Conservation (phyloP, 495 filamentous ascomycete species). For the Neurospora sp. region DNA sequence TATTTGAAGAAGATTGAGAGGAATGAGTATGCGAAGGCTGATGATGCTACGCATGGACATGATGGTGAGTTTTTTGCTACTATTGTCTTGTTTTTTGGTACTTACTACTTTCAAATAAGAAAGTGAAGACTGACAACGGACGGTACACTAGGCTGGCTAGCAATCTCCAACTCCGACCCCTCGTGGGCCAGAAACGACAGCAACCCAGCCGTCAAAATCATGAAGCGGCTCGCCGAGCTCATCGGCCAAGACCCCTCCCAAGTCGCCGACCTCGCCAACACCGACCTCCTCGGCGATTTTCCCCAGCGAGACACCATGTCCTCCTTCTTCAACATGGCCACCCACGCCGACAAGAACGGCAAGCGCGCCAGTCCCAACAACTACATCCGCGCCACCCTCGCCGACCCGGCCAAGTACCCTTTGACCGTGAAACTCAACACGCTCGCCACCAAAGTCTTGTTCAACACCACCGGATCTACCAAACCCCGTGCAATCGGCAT, state of each 20-base stretch:
- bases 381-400: constrained; percentile 33
- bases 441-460: constrained; percentile 37
- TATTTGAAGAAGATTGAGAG: constrained; percentile 34
- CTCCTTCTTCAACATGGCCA: constrained; percentile 35
- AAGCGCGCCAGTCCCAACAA: constrained; percentile 34
- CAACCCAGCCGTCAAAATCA: constrained; percentile 18
- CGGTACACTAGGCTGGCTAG: constrained; percentile 26
- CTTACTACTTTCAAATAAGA: too few relatives aligned
- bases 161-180: constrained; percentile 24
- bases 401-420: constrained; percentile 33
- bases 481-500: constrained; percentile 34
- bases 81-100: too few relatives aligned
- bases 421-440: constrained; percentile 37
- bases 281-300: constrained; percentile 31
- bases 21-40: constrained; percentile 28
- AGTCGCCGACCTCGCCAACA: constrained; percentile 17
- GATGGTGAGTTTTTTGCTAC: constrained; percentile 15
- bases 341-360: constrained; percentile 28
- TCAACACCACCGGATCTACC: constrained; percentile 14
- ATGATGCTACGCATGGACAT: constrained; percentile 33
- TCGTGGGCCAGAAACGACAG: constrained; percentile 21
- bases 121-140: not conserved
- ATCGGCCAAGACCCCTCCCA: constrained; percentile 26
- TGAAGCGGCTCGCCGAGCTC: constrained; percentile 20
- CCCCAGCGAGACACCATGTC: constrained; percentile 26